Evolutionary conservation across 208 protist genomes (phyloP).

Genomic region (Trypanosoma scelopori): DNA sequence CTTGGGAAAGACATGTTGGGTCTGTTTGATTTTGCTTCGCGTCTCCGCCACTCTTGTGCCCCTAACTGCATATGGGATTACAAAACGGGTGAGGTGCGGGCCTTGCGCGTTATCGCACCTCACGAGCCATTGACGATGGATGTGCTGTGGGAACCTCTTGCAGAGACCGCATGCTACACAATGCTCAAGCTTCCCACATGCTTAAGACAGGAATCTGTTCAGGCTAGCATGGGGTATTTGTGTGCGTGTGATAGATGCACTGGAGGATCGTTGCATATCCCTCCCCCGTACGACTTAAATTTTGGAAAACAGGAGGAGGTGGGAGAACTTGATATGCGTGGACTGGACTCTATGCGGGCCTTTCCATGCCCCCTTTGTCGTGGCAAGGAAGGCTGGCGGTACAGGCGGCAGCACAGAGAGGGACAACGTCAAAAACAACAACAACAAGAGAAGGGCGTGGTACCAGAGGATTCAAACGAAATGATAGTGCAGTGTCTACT

Average conservation of each 20-base stretch:
- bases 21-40: slow-evolving; percentile 7
- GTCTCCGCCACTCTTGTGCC: slow-evolving; percentile 7
- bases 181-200: slow-evolving; percentile 5
- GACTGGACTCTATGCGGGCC: not conserved
- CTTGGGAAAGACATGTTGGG: not conserved
- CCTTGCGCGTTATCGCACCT: not conserved
- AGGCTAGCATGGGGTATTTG: not conserved
- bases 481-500: not conserved
- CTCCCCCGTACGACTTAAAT: not conserved
- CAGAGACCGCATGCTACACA: not conserved
- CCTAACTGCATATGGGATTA: slow-evolving; percentile 9
- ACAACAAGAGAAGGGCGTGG: not conserved
- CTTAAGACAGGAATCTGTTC: slow-evolving; percentile 7
- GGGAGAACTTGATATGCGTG: not conserved
- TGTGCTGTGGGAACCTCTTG: slow-evolving; percentile 2
- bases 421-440: not conserved
- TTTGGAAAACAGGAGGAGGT: not conserved
- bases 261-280: not conserved
- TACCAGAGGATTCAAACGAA: not conserved
- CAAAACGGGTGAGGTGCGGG: not conserved
- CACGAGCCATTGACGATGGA: slow-evolving; percentile 9
- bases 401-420: not conserved
- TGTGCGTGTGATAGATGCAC: slow-evolving; percentile 10
- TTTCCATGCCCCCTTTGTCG: slow-evolving; percentile 14
- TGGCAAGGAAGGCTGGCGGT: slow-evolving; percentile 4